Evolutionary conservation across 805 yeast genomes (phyloP).

Genomic region (Yarrowia porcina): DNA sequence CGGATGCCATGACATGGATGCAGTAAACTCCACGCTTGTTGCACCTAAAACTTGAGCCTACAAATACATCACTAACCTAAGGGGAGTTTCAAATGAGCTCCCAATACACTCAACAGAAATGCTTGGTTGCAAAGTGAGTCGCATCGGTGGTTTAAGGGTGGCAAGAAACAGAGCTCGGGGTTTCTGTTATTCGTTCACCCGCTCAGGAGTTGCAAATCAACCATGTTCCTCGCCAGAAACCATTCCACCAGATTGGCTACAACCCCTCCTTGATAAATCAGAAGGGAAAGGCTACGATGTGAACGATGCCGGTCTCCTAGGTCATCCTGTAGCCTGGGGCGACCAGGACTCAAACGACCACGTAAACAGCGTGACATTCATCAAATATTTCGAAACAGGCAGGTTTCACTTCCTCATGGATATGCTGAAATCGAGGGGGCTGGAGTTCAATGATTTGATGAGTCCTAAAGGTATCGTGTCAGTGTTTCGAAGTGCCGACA

Average conservation of each 20-base stretch:
- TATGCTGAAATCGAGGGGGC: background rate
- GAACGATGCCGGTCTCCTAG: background rate
- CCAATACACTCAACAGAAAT: too few species aligned
- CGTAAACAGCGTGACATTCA: constrained; percentile 2
- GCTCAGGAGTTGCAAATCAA: too few species aligned
- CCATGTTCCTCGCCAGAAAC: background rate
- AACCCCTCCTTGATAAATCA: background rate
- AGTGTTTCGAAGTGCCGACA: constrained; percentile 5
- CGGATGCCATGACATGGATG: too few species aligned
- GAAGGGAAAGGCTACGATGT: background rate
- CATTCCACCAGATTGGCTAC: background rate
- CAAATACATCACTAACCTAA: too few species aligned
- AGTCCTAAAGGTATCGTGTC: background rate
- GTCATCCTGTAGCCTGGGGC: constrained; percentile 5
- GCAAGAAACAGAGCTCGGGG: too few species aligned
- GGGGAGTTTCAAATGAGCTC: too few species aligned
- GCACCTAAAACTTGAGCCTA: too few species aligned
- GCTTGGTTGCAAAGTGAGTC: too few species aligned
- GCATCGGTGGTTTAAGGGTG: too few species aligned
- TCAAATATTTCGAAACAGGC: constrained; percentile 4
- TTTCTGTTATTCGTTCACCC: too few species aligned
- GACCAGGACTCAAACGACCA: constrained; percentile 7
- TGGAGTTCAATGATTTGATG: background rate
- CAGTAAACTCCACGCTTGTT: too few species aligned
- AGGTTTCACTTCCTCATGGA: constrained; percentile 3